Conservation (phyloP, 257 asterid species). For the Catharanthus roseus region DNA sequence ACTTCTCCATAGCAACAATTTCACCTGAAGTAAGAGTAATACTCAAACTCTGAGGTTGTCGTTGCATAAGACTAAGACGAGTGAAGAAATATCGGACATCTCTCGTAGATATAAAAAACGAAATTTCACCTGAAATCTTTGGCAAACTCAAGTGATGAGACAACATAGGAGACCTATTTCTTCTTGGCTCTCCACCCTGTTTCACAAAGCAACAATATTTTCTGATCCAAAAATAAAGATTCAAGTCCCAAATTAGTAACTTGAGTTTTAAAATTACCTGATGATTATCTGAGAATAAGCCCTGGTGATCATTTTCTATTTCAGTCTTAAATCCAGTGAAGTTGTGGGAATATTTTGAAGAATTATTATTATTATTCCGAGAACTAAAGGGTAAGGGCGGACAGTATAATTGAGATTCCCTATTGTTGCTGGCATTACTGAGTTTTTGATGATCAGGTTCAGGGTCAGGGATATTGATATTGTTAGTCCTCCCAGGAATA, state of each 20-base stretch:
- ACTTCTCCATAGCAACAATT: slow-evolving; percentile 55
- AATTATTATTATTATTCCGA: slow-evolving; percentile 55
- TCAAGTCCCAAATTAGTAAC: too few relatives aligned
- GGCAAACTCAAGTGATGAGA: slow-evolving; percentile 71
- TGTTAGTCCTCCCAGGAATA: slow-evolving; percentile 11
- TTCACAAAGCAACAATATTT: slow-evolving; percentile 3
- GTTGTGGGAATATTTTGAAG: slow-evolving; percentile 43
- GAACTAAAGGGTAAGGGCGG: slow-evolving; percentile 42
- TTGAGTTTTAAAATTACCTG: slow-evolving; percentile 28
- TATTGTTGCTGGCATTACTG: slow-evolving; percentile 15
- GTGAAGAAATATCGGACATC: too few relatives aligned
- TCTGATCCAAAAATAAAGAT: neutral
- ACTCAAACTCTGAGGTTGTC: too few relatives aligned
- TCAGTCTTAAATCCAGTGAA: slow-evolving; percentile 55
- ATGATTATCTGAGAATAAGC: slow-evolving; percentile 24
- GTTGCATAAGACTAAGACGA: too few relatives aligned
- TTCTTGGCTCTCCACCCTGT: slow-evolving; percentile 41
- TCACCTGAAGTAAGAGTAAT: slow-evolving; percentile 44
- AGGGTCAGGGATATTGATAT: too few relatives aligned
- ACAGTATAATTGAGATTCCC: slow-evolving; percentile 34
- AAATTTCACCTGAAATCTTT: slow-evolving; percentile 44
- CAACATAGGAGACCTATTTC: slow-evolving; percentile 37
- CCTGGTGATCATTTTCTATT: slow-evolving; percentile 38
- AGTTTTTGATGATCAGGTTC: slow-evolving; percentile 26
- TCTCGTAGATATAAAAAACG: too few relatives aligned